Base-by-base conservation (phyloP, 2,329 filamentous ascomycete genomes). In the Basipetospora chlamydospora region DNA sequence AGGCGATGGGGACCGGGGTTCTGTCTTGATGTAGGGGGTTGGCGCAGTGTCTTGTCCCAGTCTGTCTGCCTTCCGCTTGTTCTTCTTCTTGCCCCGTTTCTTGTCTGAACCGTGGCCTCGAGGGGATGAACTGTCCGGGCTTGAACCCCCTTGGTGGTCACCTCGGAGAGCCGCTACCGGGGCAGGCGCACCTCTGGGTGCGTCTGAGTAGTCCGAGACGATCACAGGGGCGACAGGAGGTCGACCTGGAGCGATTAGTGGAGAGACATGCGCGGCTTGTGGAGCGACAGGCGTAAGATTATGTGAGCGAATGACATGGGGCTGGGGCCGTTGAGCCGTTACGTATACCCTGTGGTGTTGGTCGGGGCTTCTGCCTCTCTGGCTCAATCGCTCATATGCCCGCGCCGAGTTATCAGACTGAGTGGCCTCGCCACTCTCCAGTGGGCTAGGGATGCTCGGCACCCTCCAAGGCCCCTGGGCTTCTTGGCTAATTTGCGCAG, bases 281-380 rank as follows among this genome's bases (percentile, higher is more conserved):
- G 83, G 81, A 35, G 82, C 82, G 49, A 79, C 60, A 28, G 79
- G 80, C 25, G 76, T 77, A 35, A 77, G 71, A 47, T 87, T 77
- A 51, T 86, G 79, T 46, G 76, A 77, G 49, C 76, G 74, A 47
- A 87, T 66, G 40, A 87, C 61, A 36, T 76, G 74, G 42, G 79
- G 68, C 35, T 70, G 58, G 44, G 54, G 62, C 46, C 26, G 36
- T 22, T 39, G 31, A 18, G 25, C 12, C n/a, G 28, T 37, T 17
- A 20, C 18, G 13, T 9, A 31, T n/a, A n/a, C n/a, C n/a, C n/a
- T n/a, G n/a, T n/a, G n/a, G n/a, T n/a, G n/a, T n/a, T n/a, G n/a
- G n/a, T n/a, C n/a, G n/a, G n/a, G n/a, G n/a, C n/a, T n/a, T n/a
- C n/a, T n/a, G n/a, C n/a, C n/a, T n/a, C n/a, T n/a, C n/a, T n/a